Conservation (phyloP, 352 stramenopile genomes). For the Phytophthora vignae region DNA sequence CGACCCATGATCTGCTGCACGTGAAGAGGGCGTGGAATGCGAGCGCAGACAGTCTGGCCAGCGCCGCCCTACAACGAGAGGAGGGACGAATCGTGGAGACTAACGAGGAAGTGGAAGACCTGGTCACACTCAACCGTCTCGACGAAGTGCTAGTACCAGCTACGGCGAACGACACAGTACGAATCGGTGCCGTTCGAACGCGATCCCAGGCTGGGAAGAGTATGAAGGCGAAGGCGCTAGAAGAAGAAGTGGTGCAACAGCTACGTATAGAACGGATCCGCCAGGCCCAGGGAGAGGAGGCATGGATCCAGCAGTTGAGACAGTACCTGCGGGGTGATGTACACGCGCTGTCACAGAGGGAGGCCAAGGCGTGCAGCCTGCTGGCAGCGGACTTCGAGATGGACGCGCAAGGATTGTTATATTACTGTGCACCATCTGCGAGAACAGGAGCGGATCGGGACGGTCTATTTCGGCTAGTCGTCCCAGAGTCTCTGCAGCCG, state of each 20-base stretch:
- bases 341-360: background rate
- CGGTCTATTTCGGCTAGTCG: background rate
- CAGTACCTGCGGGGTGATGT: background rate
- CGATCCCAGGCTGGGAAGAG: background rate
- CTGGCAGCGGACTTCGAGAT: background rate
- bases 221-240: background rate
- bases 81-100: background rate
- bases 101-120: no score
- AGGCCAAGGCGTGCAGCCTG: background rate
- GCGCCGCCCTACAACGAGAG: background rate
- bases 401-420: background rate
- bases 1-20: background rate
- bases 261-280: background rate
- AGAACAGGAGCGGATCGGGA: background rate
- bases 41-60: background rate
- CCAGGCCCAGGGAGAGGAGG: background rate
- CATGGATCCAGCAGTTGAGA: slow-evolving; percentile 3
- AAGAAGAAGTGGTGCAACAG: background rate
- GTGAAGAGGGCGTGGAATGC: slow-evolving; percentile 12
- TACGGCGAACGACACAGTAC: no score
- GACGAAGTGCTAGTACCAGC: background rate
- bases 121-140: no score
- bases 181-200: no score
- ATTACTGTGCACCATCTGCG: background rate
- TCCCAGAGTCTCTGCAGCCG: background rate